Conservation (phyloP, 768 basidiomycete species). For the Suillus bovinus region DNA sequence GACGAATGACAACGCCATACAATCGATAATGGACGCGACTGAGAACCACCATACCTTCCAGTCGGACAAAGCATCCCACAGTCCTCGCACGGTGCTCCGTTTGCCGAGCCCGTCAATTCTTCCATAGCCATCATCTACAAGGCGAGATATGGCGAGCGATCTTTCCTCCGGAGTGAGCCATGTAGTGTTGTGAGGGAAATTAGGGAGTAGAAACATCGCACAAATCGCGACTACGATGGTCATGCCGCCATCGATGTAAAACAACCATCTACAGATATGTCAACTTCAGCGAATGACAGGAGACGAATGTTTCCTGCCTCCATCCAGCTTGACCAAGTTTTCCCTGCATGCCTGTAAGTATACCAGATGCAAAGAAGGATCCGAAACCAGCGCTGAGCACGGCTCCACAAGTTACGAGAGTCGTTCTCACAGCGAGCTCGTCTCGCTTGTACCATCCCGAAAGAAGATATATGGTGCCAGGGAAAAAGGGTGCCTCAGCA, state of each 20-base stretch:
- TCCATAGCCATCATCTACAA: slow-evolving; percentile 68
- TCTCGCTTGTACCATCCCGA: slow-evolving; percentile 62
- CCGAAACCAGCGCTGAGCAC: slow-evolving; percentile 80
- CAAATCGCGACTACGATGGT: slow-evolving; percentile 50
- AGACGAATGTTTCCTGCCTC: slow-evolving; percentile 43
- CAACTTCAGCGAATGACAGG: neutral
- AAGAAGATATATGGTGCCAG: slow-evolving; percentile 61
- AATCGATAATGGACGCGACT: slow-evolving; percentile 34
- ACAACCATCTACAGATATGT: slow-evolving; percentile 52
- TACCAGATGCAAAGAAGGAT: slow-evolving; percentile 69
- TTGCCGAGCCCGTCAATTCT: slow-evolving; percentile 43
- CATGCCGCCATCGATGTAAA: slow-evolving; percentile 59
- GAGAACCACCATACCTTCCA: slow-evolving; percentile 58
- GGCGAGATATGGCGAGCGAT: slow-evolving; percentile 51
- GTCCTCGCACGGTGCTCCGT: slow-evolving; percentile 35
- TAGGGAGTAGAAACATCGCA: slow-evolving; percentile 63
- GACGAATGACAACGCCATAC: slow-evolving; percentile 65
- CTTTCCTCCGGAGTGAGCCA: slow-evolving; percentile 59
- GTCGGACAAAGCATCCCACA: slow-evolving; percentile 59
- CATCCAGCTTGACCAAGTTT: slow-evolving; percentile 65
- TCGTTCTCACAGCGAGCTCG: slow-evolving; percentile 67
- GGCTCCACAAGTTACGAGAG: slow-evolving; percentile 64
- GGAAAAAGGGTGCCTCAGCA: slow-evolving; percentile 63
- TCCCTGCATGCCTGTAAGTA: slow-evolving; percentile 66
- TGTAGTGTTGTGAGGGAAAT: slow-evolving; percentile 57